Base-by-base conservation (phyloP, 2,329 filamentous ascomycete genomes). In the Paecilomyces sp. region DNA sequence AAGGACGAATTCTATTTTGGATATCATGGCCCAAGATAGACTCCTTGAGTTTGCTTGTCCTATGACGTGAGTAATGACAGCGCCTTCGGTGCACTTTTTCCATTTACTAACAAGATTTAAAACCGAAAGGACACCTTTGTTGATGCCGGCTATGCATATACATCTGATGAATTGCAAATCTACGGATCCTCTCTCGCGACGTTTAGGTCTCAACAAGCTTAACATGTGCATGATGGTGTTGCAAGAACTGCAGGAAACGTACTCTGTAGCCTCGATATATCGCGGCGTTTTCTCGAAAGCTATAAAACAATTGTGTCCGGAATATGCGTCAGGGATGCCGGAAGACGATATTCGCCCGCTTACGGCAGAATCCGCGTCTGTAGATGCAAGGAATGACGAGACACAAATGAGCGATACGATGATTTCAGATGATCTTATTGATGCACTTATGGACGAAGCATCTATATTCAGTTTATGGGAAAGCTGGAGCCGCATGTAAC, bases 61-160 rank as follows among this genome's bases (percentile, higher is more conserved):
- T 2, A 70, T 70, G 68, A 70, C 67, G 68, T 70, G 58, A 60
- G 67, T 62, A 50, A 12, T 34, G n/a, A 52, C 18, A 47, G 6
- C 2, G 18, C n/a, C 41, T 47, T 18, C 1, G n/a, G 41, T 28
- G 25, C 25, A 28, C 22, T 15, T 41, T 13, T 41, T 41, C 36
- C n/a, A 6, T n/a, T 41, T n/a, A 13, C 41, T 47, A 47, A 47
- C 2, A 47, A 18, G 22, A 4, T 22, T 47, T 4, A 5, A 50
- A 28, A 2, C 12, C 52, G 12, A 33, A 11, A 70, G 67, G 12
- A 66, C 67, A 2, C 66, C 68, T 1, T 64, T 69, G 2, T 58
- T 73, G 15, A 66, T 73, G 18, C 70, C 70, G 2, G 70, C 69
- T 3, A 73, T 73, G 70, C 71, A 73, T 54, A 66, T 63, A 11